Base-by-base conservation (phyloP, 441 rosid genomes). In the Erodium moschatum region DNA sequence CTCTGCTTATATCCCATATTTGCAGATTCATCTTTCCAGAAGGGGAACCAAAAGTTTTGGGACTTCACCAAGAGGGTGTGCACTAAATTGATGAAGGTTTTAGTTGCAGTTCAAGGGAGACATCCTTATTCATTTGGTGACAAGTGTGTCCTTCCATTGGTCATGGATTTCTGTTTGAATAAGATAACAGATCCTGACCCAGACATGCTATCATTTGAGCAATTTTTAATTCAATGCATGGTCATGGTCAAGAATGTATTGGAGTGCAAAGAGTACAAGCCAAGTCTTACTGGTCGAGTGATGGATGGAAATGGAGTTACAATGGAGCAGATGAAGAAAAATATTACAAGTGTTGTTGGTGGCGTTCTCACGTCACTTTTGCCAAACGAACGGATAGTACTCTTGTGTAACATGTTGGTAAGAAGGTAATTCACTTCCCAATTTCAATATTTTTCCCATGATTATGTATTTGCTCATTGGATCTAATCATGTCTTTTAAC, bases 121-220 rank as follows among this genome's bases (percentile, higher is more conserved):
- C 99, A 95, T 86, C 98, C 98, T 71, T 95, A 83, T 82, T 82
- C 98, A 31, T 95, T 95, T 85, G 97, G 99, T 74, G 96, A 92
- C 77, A 85, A 85, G 76, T 79, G 89, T 78, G 90, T 85, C 74
- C 96, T 95, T 85, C 96, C 85, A 66, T 81, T 75, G 70, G 87
- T 92, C 64, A 65, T 92, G 88, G 89, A 86, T 81, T 95, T 95
- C 80, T 95, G 97, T 84, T 84, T 95, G 82, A 90, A 81, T 82
- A 92, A 80, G 84, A 95, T 95, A 70, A 83, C 81, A 29, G 90
- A 90, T 71, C 95, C 95, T 31, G 90, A 84, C 75, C 84, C 85
- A 60, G 82, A 78, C 65, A 54, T 85, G 63, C 60, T 83, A 60
- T 83, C 87, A 46, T 95, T 86, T 76, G 93, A 88, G 79, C 85